phyloP scores from a whole-genome alignment of 202 grass and related monocot species.

The Schoenoplectus tabernaemontani region DNA sequence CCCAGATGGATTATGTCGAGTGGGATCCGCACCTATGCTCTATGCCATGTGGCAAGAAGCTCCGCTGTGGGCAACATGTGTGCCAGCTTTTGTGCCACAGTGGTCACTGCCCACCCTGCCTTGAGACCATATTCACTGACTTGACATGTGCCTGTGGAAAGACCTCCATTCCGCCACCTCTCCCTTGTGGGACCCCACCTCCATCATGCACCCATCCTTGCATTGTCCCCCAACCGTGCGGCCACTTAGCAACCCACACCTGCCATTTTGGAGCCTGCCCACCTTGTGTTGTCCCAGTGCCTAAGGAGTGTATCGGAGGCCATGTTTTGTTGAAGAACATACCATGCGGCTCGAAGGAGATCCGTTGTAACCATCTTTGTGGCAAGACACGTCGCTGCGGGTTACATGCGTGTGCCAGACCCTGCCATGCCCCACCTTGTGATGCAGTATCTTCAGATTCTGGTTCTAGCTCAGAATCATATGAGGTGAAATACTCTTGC shows the following conservation, averaged over 20 bases:
- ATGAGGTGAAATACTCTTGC: conserved; percentile 52
- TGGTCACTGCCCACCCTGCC: conserved; percentile 77
- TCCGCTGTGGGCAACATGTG: conserved; percentile 72
- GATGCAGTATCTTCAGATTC: conserved; percentile 40
- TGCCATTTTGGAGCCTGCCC: conserved; percentile 92
- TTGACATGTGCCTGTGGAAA: conserved; percentile 87
- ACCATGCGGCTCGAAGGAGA: conserved; percentile 90
- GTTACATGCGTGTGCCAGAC: conserved; percentile 66
- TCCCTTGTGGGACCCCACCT: conserved; percentile 66
- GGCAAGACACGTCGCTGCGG: conserved; percentile 94
- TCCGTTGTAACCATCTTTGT: conserved; percentile 92
- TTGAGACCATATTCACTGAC: conserved; percentile 88
- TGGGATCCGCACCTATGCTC: conserved; percentile 85
- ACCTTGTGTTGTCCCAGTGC: conserved; percentile 62
- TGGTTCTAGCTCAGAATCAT: conserved; percentile 47
- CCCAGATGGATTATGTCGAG: conserved; percentile 25
- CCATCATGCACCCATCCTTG: conserved; percentile 76
- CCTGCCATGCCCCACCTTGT: conserved; percentile 80
- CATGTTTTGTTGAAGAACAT: conserved; percentile 94
- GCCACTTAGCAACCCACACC: conserved; percentile 64
- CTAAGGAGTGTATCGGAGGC: conserved; percentile 77
- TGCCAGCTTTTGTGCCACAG: conserved; percentile 85
- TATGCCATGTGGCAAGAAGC: conserved; percentile 83
- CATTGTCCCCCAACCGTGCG: conserved; percentile 56
- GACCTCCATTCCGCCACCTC: conserved; percentile 72